Conservation (phyloP, 1,284 basidiomycete species). For the Rhodotorula sp. region DNA sequence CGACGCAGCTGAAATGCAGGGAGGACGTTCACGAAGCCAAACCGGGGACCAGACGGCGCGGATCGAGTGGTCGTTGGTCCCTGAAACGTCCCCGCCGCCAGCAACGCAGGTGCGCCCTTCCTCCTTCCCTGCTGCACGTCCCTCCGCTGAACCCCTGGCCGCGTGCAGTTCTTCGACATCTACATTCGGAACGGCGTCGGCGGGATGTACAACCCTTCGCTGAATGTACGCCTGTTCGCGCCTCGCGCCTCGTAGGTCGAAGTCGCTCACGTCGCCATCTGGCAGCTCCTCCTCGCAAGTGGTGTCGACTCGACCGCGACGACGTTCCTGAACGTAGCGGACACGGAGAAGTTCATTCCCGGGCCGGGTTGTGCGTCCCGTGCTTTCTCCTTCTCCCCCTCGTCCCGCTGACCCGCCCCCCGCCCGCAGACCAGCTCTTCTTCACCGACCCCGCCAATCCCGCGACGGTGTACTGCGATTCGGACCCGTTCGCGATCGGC, state of each 20-base stretch:
- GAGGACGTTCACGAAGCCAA: neutral
- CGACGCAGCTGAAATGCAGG: neutral
- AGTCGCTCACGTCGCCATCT: too few relatives aligned
- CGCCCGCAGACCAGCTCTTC: conserved; percentile 30
- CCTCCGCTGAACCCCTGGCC: neutral
- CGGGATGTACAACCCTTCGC: conserved; percentile 50
- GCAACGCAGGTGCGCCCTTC: conserved; percentile 5
- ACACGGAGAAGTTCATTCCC: neutral
- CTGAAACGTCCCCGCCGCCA: conserved; percentile 22
- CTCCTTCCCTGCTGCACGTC: neutral
- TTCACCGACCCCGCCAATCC: conserved; percentile 30
- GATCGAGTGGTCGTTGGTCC: conserved; percentile 24
- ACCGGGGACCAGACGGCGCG: neutral
- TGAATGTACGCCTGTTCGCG: conserved; percentile 18
- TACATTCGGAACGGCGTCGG: conserved; percentile 51
- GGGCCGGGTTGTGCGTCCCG: conserved; percentile 22
- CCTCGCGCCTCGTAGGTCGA: neutral
- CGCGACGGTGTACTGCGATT: conserved; percentile 24
- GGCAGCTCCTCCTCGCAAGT: conserved; percentile 8
- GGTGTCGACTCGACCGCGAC: conserved; percentile 4
- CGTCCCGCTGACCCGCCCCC: neutral
- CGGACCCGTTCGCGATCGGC: conserved; percentile 27
- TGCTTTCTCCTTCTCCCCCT: neutral
- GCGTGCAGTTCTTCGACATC: conserved; percentile 19
- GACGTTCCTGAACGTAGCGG: conserved; percentile 1